Percentiles rank a stretch among this genome's conserved stretches.
These are phyloP conservation scores for Lentinula sp. DNA, from an alignment of 768 basidiomycete genomes.

Conservation along the genomic window DNA sequence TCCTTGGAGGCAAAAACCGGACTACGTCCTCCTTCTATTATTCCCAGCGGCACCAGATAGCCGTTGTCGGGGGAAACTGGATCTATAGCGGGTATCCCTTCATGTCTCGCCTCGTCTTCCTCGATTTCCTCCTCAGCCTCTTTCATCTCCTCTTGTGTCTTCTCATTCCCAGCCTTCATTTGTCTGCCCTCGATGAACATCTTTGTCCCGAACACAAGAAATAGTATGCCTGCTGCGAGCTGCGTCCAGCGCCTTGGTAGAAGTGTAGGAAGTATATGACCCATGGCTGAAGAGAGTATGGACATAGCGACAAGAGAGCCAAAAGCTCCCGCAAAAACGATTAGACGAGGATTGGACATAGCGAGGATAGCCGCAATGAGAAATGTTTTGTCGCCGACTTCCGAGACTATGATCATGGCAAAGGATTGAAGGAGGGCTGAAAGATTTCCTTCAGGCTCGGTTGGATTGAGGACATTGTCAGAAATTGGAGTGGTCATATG, in stretches of 20 bases:
- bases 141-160: constrained; percentile 90
- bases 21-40: constrained; percentile 65
- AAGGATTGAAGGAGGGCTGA: constrained; percentile 75
- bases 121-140: constrained; percentile 96
- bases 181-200: constrained; percentile 82
- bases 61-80: constrained; percentile 10
- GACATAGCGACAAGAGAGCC: constrained; percentile 90
- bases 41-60: constrained; percentile 58
- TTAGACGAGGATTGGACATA: constrained; percentile 82
- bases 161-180: constrained; percentile 75
- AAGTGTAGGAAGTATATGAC: constrained; percentile 81
- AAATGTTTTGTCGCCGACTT: constrained; percentile 96
- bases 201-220: constrained; percentile 84
- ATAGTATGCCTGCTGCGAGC: constrained; percentile 70
- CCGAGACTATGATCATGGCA: constrained; percentile 86
- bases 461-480: not conserved
- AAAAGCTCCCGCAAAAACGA: constrained; percentile 88
- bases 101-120: constrained; percentile 58
- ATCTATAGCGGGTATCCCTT: constrained; percentile 28
- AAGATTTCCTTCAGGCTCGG: constrained; percentile 21
- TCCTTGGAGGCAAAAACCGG: constrained; percentile 5
- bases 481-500: not conserved
- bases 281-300: constrained; percentile 88
- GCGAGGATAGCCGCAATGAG: constrained; percentile 83
- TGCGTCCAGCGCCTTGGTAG: constrained; percentile 73